Evolutionary conservation across 2,329 filamentous ascomycete genomes (phyloP), one percentile per base, ranked within the genome.

Genomic region (Colletotrichum higginsianum): DNA sequence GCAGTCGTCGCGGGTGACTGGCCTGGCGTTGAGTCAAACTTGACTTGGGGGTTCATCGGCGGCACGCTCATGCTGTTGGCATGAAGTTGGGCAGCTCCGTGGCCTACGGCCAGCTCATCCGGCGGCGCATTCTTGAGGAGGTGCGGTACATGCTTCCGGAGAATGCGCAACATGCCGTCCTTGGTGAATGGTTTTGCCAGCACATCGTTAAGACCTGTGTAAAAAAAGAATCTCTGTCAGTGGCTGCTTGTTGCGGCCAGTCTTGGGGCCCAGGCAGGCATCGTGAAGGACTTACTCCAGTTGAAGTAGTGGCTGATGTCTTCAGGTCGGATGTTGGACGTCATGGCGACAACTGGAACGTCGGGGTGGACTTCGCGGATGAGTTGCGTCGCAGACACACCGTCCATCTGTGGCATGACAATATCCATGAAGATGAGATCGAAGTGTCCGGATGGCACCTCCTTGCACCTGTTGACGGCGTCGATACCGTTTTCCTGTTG

Each of bases 281-380:
- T 30, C 15, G n/a, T 7, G 13, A 47, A 12, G 13, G 21, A 61
- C 61, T 74, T 77, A 76, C 68, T 68, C 55, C 30, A 82, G 92
- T 86, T 88, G 84, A 98, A 98, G 80, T 99, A 99, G 84, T 97
- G 95, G 65, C 96, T 94, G 73, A 98, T 97, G 80, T 99, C 96
- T 78, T 98, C 96, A 72, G 94, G 95, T 75, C 96, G 90, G 75
- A 99, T 98, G 79, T 98, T 99, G 4, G 96, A 98, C 3, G 96
- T 99, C 96, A 99, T 98, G 57, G 96, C 96, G 70, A 99, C 94
- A 77, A 99, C 97, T 0, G 96, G 96, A 23, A 93, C 91, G 7
- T 91, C 90, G 47, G 91, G 90, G 74, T 95, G 91, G 73, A 96
- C 94, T 78, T 98, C 94, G 64, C 96, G 91, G 75, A 99, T 98